These are phyloP conservation scores for Phytophthora agathidicida DNA, from an alignment of 352 stramenopile species.

Conservation along the genomic window DNA sequence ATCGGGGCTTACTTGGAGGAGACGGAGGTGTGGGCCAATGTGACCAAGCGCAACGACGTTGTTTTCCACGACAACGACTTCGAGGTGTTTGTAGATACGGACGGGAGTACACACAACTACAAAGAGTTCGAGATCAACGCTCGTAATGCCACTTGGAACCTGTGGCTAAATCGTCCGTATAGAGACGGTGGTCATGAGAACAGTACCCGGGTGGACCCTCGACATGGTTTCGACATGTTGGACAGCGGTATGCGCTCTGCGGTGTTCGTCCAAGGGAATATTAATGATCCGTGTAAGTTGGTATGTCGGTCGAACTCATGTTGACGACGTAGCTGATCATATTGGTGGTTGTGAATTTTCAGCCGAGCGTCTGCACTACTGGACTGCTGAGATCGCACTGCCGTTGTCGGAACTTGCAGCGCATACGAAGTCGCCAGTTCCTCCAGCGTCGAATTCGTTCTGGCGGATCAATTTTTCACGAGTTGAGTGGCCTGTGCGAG, in stretches of 20 bases:
- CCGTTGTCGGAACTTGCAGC: slow-evolving; percentile 61
- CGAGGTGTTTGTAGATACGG: slow-evolving; percentile 90
- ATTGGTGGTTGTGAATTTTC: neutral
- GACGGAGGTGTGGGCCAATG: slow-evolving; percentile 69
- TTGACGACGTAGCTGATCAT: neutral
- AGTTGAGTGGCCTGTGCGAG: slow-evolving; percentile 75
- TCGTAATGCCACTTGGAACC: slow-evolving; percentile 89
- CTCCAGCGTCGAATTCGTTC: slow-evolving; percentile 43
- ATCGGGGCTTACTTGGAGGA: slow-evolving; percentile 77
- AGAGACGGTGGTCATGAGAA: slow-evolving; percentile 83
- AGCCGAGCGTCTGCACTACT: slow-evolving; percentile 64
- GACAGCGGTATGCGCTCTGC: slow-evolving; percentile 46
- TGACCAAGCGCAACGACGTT: slow-evolving; percentile 66
- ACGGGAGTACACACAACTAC: slow-evolving; percentile 83
- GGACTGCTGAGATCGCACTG: slow-evolving; percentile 84
- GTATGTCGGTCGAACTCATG: neutral
- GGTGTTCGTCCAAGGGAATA: slow-evolving; percentile 58
- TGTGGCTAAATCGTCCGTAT: slow-evolving; percentile 90
- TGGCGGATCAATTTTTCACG: slow-evolving; percentile 92
- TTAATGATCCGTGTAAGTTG: slow-evolving; percentile 64
- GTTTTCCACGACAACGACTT: slow-evolving; percentile 92
- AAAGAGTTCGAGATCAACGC: slow-evolving; percentile 93
- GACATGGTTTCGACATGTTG: slow-evolving; percentile 75
- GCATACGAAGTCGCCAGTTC: slow-evolving; percentile 41
- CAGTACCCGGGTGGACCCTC: slow-evolving; percentile 71